Base-by-base conservation (phyloP, 805 yeast species). In the Zygotorulaspora danielsina region DNA sequence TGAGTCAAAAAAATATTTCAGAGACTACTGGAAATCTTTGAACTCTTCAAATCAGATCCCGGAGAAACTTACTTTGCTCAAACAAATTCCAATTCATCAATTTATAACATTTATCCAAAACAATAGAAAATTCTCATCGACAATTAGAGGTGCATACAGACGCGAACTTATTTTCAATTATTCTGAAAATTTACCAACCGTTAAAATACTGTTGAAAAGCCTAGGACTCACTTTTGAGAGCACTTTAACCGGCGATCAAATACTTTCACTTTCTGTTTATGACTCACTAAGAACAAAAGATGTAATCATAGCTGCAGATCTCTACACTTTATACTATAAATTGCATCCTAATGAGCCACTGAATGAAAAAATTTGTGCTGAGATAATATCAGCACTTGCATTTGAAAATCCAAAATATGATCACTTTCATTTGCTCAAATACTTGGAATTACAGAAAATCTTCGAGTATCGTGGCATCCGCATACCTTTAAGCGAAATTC, bases 341-440 rank as follows among this genome's bases (percentile, higher is more conserved):
- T n/a, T 52, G 6, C 32, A 38, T 26, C 32, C 42, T 12, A 17
- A 42, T 2, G 44, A 38, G 12, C 13, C 19, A 4, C 32, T 49
- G 6, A 36, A 45, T 18, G 13, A 32, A 6, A 24, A 19, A 7
- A 20, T 44, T 4, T 44, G 49, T 1, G 30, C 38, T 1, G 32
- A 33, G 19, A 36, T 57, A 7, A 30, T 57, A 4, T 37, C 52
- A n/a, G 43, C 47, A 2, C 25, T 56, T 6, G 42, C 58, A 16
- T 53, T 48, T 24, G 42, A 44, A 13, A 38, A 54, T 31, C 62
- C 63, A 2, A 39, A 34, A 19, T 44, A 36, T 31, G 57, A 57
- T 34, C 36, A 42, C 5, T 8, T 46, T 2, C 49, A 49, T 20
- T 29, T 59, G 8, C 21, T 39, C 11, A 49, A 49, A 20, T 48